phyloP scores from a whole-genome alignment of 1,284 basidiomycete genomes.

The Erythrobasidium hasegawianum region DNA sequence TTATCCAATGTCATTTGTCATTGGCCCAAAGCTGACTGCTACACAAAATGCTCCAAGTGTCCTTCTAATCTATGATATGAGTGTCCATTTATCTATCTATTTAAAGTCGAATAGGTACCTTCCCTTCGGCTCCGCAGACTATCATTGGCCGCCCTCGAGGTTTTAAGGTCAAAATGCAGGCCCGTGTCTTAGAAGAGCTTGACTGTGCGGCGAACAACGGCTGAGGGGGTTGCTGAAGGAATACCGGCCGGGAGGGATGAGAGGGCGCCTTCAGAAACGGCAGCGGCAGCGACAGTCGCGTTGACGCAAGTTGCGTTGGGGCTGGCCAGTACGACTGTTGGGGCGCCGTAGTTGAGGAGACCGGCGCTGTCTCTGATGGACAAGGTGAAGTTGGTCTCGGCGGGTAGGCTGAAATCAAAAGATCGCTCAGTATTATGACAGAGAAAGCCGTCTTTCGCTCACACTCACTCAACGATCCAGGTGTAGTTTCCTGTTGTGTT shows the following conservation, averaged over 20 bases:
- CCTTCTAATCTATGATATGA: too few relatives aligned
- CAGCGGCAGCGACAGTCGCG: neutral
- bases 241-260: neutral
- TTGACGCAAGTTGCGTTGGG: conserved; percentile 13
- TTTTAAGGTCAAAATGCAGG: too few relatives aligned
- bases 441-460: too few relatives aligned
- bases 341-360: conserved; percentile 14
- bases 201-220: neutral
- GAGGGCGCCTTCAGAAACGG: conserved; percentile 1
- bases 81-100: too few relatives aligned
- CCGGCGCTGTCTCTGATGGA: conserved; percentile 17
- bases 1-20: too few relatives aligned
- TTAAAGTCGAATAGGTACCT: too few relatives aligned
- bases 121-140: too few relatives aligned
- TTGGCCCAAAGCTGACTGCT: too few relatives aligned
- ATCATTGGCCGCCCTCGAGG: too few relatives aligned
- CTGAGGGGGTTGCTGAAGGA: neutral
- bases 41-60: too few relatives aligned
- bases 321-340: conserved; percentile 10
- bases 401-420: neutral
- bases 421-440: too few relatives aligned
- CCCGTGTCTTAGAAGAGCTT: neutral
- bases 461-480: conserved; percentile 10
- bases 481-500: conserved; percentile 13
- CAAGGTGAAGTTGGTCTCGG: conserved; percentile 20